Evolutionary conservation across 2,329 filamentous ascomycete genomes (phyloP).

Genomic region (Xylaria sp.): DNA sequence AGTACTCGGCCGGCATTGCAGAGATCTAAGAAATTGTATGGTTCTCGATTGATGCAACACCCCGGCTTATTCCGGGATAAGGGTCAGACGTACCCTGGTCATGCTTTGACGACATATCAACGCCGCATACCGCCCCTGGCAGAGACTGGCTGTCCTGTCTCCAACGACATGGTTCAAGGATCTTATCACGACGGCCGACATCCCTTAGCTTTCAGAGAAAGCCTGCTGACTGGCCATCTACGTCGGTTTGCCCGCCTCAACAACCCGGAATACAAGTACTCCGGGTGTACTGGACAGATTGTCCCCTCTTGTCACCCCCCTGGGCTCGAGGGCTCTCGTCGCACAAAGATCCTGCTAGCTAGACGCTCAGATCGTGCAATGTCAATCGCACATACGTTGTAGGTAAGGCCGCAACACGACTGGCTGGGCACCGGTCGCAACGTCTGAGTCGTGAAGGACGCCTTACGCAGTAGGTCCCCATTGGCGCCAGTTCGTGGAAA

Average conservation of each 20-base stretch:
- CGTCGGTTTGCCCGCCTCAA: constrained; percentile 10
- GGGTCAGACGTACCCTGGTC: constrained; percentile 32
- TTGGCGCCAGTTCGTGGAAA: not conserved
- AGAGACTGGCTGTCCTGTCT: constrained; percentile 24
- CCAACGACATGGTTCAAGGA: constrained; percentile 47
- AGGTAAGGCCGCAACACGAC: constrained; percentile 13
- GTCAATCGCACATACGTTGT: not conserved
- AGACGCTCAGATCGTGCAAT: constrained; percentile 11
- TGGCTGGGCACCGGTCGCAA: constrained; percentile 20
- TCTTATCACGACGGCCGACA: constrained; percentile 36
- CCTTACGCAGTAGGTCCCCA: not conserved
- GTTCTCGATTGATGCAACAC: constrained; percentile 23
- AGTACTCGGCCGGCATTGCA: constrained; percentile 14
- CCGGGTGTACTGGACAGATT: constrained; percentile 1
- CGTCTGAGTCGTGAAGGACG: not conserved
- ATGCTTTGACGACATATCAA: constrained; percentile 42
- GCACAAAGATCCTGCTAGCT: constrained; percentile 14
- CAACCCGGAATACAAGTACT: constrained; percentile 10
- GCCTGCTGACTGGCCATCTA: constrained; percentile 21
- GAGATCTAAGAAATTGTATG: constrained; percentile 22
- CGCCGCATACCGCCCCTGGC: constrained; percentile 21
- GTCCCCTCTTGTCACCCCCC: not conserved
- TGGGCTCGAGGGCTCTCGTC: constrained; percentile 1
- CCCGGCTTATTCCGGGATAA: constrained; percentile 28
- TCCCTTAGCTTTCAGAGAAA: constrained; percentile 27